A percentile compares a stretch with the other conserved stretches of the same genome.
Evolutionary conservation across 441 rosid species (phyloP).

Genomic region (Eugenia klotzschiana): DNA sequence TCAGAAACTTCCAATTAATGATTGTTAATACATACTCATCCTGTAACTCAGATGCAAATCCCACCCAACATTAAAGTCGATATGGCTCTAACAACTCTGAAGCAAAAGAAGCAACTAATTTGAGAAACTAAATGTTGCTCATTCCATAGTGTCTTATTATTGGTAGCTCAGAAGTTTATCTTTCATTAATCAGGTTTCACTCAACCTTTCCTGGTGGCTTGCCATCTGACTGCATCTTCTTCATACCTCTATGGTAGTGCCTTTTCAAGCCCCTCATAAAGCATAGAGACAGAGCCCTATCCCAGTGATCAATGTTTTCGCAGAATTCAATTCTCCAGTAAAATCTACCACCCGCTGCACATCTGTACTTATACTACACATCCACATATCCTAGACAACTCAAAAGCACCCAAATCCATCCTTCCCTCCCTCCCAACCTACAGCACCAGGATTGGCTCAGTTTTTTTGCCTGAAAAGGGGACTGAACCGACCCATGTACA

Average conservation of each 20-base stretch:
- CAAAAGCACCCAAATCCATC: background rate
- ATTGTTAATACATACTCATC: background rate
- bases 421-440: too few species aligned
- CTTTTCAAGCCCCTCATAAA: background rate
- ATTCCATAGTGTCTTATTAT: background rate
- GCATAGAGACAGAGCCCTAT: background rate
- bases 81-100: background rate
- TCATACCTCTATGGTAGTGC: background rate
- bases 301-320: background rate
- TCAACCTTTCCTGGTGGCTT: background rate
- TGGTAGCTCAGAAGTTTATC: background rate
- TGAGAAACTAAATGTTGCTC: background rate
- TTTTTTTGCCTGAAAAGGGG: background rate
- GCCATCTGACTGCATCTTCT: background rate
- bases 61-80: background rate
- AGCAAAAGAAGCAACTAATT: background rate
- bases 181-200: background rate
- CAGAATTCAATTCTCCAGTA: too few species aligned
- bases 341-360: too few species aligned
- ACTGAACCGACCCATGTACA: background rate
- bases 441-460: background rate
- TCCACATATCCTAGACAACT: background rate
- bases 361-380: background rate
- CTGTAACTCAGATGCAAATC: background rate
- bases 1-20: background rate